Conservation (phyloP, 345 rosid genomes). For the Populus alba region DNA sequence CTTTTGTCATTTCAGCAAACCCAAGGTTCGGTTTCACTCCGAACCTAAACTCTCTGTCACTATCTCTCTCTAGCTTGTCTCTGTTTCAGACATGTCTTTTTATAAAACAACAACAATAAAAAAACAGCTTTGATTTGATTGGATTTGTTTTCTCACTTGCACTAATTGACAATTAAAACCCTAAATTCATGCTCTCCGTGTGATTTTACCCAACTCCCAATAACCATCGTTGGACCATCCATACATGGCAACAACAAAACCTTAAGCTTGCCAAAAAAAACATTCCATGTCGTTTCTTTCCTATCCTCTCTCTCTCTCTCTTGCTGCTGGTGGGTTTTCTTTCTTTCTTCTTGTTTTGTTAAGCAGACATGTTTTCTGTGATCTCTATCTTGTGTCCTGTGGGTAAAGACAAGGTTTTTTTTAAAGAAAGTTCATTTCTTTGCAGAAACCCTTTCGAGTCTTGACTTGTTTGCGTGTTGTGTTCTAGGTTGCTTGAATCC, state of each 20-base stretch:
- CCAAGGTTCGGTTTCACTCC: conserved; percentile 17
- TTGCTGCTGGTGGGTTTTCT: not conserved
- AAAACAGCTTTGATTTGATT: not conserved
- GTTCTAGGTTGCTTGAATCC: conserved; percentile 1
- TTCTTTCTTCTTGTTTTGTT: not conserved
- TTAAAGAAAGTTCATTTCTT: not conserved
- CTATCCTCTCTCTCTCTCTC: not conserved
- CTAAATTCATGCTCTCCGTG: not conserved
- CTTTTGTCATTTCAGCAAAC: conserved; percentile 18
- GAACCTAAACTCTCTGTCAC: not conserved
- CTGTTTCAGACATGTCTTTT: not conserved
- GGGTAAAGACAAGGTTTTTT: not conserved
- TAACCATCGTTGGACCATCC: conserved; percentile 8
- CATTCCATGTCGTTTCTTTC: not conserved
- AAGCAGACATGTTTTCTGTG: not conserved
- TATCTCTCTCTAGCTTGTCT: conserved; percentile 1
- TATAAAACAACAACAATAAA: not conserved
- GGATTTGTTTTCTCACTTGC: not conserved
- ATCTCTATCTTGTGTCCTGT: not conserved
- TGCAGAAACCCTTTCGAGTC: not conserved
- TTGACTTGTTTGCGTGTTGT: not conserved
- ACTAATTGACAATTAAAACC: not conserved
- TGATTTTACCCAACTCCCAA: not conserved
- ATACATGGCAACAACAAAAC: not conserved
- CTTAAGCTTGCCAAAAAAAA: not conserved